Percentiles rank a stretch among this genome's conserved stretches.
Evolutionary conservation across 202 grass and related monocot genomes (phyloP).

Genomic region (Carex sylvatica): DNA sequence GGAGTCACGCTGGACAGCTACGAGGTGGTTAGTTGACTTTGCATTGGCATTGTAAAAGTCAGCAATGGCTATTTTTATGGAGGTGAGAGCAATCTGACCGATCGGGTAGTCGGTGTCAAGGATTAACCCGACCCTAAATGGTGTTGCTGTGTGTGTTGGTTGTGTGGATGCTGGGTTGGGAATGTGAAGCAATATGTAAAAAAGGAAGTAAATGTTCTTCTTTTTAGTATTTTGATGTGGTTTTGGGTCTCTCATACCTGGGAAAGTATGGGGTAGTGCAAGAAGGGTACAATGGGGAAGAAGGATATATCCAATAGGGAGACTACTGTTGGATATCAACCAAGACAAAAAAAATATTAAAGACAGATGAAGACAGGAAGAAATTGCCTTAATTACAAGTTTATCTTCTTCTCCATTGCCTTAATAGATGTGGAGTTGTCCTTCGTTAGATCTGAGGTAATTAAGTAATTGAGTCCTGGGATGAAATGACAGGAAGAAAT

Average conservation of each 20-base stretch:
- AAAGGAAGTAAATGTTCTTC: neutral
- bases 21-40: neutral
- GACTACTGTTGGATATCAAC: neutral
- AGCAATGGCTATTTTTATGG: slow-evolving; percentile 17
- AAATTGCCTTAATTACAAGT: no score
- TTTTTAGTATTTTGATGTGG: neutral
- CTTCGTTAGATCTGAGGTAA: neutral
- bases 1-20: neutral
- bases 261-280: neutral
- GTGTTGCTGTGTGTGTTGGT: neutral
- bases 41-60: slow-evolving; percentile 29
- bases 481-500: no score
- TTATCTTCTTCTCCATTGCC: no score
- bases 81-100: slow-evolving; percentile 14
- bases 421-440: no score
- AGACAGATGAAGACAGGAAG: no score
- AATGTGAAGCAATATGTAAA: neutral
- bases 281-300: neutral
- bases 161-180: neutral
- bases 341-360: no score
- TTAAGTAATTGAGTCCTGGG: neutral
- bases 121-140: slow-evolving; percentile 30
- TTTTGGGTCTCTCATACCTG: neutral
- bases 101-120: neutral
- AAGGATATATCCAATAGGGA: neutral